phyloP scores from a whole-genome alignment of 202 grass and related monocot genomes.

The Thinopyrum obtusiflorum region DNA sequence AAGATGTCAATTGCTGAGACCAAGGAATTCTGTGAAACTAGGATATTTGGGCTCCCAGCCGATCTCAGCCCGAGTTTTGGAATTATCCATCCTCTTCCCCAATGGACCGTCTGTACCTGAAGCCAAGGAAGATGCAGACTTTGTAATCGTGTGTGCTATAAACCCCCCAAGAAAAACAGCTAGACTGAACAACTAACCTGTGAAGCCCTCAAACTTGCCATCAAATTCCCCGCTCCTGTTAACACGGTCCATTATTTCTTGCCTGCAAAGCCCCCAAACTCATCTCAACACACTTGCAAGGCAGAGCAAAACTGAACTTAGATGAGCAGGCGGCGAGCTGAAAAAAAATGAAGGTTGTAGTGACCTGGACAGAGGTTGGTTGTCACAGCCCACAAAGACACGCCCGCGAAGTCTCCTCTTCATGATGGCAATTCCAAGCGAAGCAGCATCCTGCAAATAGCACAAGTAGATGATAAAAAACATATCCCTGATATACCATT shows the following conservation, averaged over 20 bases:
- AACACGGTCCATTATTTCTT: constrained; percentile 83
- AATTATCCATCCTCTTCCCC: constrained; percentile 83
- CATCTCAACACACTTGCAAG: background rate
- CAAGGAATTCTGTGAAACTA: constrained; percentile 67
- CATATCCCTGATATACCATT: background rate
- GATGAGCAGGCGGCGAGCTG: background rate
- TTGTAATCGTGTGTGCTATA: background rate
- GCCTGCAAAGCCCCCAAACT: constrained; percentile 42
- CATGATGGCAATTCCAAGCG: constrained; percentile 71
- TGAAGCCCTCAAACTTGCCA: constrained; percentile 68
- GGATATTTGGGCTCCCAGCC: constrained; percentile 74
- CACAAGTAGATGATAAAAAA: background rate
- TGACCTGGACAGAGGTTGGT: constrained; percentile 74
- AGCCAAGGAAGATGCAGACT: background rate
- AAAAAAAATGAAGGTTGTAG: constrained; percentile 13
- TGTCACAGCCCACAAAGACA: constrained; percentile 81
- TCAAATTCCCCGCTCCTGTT: constrained; percentile 73
- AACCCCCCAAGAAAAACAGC: background rate
- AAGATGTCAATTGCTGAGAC: constrained; percentile 40
- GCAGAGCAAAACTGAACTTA: constrained; percentile 13
- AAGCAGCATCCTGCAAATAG: constrained; percentile 63
- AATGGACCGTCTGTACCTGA: constrained; percentile 66
- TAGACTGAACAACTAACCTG: constrained; percentile 40
- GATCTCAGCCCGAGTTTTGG: constrained; percentile 73
- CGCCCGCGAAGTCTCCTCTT: constrained; percentile 47